Conservation (phyloP, 768 basidiomycete genomes). For the Astraeus odoratus region DNA sequence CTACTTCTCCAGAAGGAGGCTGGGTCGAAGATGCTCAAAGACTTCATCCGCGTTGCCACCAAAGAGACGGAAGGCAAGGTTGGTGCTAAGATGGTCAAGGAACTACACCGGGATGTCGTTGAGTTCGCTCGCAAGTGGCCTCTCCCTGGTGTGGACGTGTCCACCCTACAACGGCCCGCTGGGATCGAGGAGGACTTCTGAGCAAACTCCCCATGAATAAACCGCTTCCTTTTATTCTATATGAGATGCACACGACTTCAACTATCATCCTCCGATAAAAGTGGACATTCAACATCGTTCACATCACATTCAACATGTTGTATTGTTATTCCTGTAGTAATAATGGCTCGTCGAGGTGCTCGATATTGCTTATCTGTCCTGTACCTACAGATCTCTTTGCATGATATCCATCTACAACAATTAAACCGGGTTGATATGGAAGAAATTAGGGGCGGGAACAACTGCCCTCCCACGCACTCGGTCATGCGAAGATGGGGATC, state of each 20-base stretch:
- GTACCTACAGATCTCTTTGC: too few relatives aligned
- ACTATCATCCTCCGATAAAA: constrained; percentile 32
- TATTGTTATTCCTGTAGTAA: constrained; percentile 12
- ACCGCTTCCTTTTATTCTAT: too few relatives aligned
- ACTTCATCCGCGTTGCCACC: constrained; percentile 83
- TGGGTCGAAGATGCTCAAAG: constrained; percentile 90
- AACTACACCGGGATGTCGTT: constrained; percentile 74
- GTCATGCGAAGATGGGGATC: too few relatives aligned
- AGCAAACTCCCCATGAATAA: not conserved
- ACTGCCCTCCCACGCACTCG: too few relatives aligned
- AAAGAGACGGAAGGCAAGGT: constrained; percentile 60
- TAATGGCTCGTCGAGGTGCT: not conserved
- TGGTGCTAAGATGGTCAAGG: constrained; percentile 62
- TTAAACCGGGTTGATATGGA: too few relatives aligned
- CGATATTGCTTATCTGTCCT: not conserved
- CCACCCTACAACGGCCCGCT: constrained; percentile 45
- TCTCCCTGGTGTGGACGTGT: constrained; percentile 73
- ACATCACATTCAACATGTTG: constrained; percentile 19
- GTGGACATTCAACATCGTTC: constrained; percentile 31
- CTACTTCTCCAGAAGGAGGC: constrained; percentile 90
- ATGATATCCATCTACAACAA: too few relatives aligned
- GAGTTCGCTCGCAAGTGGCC: constrained; percentile 86
- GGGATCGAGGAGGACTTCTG: constrained; percentile 54
- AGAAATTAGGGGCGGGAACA: too few relatives aligned
- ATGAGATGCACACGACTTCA: constrained; percentile 39